Percentiles rank a stretch among this genome's conserved stretches.
phyloP scores from a whole-genome alignment of 1,139 yeast species.

The Scheffersomyces stambukii region DNA sequence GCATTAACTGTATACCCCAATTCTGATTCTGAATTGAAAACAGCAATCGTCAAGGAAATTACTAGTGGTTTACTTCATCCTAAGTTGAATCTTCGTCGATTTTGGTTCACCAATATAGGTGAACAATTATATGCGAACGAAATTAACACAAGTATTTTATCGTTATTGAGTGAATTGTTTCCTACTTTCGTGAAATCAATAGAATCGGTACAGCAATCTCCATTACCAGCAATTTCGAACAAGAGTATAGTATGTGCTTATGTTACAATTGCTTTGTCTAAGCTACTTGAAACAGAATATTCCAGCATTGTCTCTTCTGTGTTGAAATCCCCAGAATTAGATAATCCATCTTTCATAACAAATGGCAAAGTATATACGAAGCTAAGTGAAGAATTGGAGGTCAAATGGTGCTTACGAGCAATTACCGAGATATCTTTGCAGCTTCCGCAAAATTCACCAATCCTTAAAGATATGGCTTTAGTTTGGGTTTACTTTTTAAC shows the following conservation, averaged over 20 bases:
- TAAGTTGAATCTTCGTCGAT: constrained; percentile 55
- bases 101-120: constrained; percentile 64
- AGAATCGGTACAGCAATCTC: constrained; percentile 41
- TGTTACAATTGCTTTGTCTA: constrained; percentile 20
- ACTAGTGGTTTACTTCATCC: constrained; percentile 58
- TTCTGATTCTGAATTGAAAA: constrained; percentile 11
- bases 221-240: constrained; percentile 45
- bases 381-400: constrained; percentile 39
- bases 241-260: constrained; percentile 49
- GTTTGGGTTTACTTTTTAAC: constrained; percentile 43
- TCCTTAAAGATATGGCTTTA: constrained; percentile 23
- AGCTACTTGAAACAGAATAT: too few relatives aligned
- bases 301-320: too few relatives aligned
- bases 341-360: too few relatives aligned
- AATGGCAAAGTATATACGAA: constrained; percentile 49
- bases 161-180: too few relatives aligned
- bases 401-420: constrained; percentile 50
- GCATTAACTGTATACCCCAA: constrained; percentile 10
- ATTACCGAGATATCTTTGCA: too few relatives aligned
- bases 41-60: constrained; percentile 7
- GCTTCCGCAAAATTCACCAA: too few relatives aligned
- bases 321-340: too few relatives aligned
- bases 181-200: too few relatives aligned
- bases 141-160: too few relatives aligned
- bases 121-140: constrained; percentile 11